phyloP scores from a whole-genome alignment of 176 grass and related monocot genomes.

The barley (Hordeum vulgare) region MorexV3_pseudomolecules_assembly NC_058520.1:545421118-545421617 shows the following conservation, averaged over 20 bases:
- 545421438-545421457: slow-evolving; percentile 61
- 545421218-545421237: not conserved
- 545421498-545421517: slow-evolving; percentile 70
- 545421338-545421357: not conserved
- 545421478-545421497: slow-evolving; percentile 76
- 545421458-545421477: slow-evolving; percentile 47
- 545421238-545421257: not conserved
- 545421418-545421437: slow-evolving; percentile 73
- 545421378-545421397: slow-evolving; percentile 73
- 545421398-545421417: slow-evolving; percentile 61
- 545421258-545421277: not conserved
- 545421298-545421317: not conserved
- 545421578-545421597: slow-evolving; percentile 68
- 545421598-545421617: slow-evolving; percentile 74
- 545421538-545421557: slow-evolving; percentile 50
- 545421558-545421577: slow-evolving; percentile 71
- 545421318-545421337: not conserved
- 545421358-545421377: not conserved
- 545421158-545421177: not conserved
- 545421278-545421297: not conserved
- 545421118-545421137: not conserved
- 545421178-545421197: not conserved
- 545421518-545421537: slow-evolving; percentile 68
- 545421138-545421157: not conserved
- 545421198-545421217: not conserved